A percentile compares a stretch with the other conserved stretches of the same genome.
phyloP scores from a whole-genome alignment of 163 green algal species.

The Smithsoniella earleae region DNA sequence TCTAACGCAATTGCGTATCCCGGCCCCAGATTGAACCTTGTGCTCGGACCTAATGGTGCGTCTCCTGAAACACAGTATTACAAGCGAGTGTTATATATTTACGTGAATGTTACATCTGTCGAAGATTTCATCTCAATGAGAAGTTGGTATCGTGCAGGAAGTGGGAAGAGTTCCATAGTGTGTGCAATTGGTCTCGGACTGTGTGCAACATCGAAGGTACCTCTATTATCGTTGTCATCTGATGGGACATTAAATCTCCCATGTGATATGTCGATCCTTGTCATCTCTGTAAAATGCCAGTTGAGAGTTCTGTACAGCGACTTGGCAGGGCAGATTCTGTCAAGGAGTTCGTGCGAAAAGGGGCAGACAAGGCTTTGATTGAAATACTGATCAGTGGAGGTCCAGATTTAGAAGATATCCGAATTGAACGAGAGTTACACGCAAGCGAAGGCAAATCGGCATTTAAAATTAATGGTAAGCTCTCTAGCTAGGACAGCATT shows the following conservation, averaged over 20 bases:
- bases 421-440: slow-evolving; percentile 36
- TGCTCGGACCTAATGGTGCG: slow-evolving; percentile 90
- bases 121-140: not conserved
- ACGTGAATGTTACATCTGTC: not conserved
- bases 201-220: slow-evolving; percentile 53
- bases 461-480: slow-evolving; percentile 66
- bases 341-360: slow-evolving; percentile 67
- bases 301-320: slow-evolving; percentile 54
- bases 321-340: slow-evolving; percentile 76
- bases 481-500: too few species aligned
- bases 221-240: too few species aligned
- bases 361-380: slow-evolving; percentile 45
- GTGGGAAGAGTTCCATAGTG: slow-evolving; percentile 89
- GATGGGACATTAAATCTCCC: too few species aligned
- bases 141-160: too few species aligned
- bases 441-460: slow-evolving; percentile 34
- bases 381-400: slow-evolving; percentile 64
- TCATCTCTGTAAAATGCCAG: too few species aligned
- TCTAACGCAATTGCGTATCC: slow-evolving; percentile 39
- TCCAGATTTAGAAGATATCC: slow-evolving; percentile 38
- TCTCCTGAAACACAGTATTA: too few species aligned
- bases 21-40: slow-evolving; percentile 80
- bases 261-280: too few species aligned
- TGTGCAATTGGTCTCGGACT: slow-evolving; percentile 86
- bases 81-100: not conserved